Conservation (phyloP, 306 rosid species). For the Vigna reflexopilosa region DNA sequence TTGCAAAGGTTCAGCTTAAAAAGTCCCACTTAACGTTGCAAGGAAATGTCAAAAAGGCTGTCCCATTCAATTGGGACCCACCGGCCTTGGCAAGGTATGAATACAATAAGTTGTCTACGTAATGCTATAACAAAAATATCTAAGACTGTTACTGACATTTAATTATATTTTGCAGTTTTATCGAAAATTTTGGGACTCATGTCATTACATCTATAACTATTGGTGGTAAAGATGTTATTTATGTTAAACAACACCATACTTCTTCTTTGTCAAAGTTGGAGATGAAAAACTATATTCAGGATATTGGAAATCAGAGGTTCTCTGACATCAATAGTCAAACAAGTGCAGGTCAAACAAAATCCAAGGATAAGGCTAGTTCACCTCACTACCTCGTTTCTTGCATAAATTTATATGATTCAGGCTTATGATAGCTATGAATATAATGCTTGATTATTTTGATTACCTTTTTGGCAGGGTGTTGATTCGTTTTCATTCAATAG, state of each 20-base stretch:
- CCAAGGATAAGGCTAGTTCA: constrained; percentile 81
- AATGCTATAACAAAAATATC: constrained; percentile 23
- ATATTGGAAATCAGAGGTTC: constrained; percentile 80
- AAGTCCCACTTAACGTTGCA: constrained; percentile 59
- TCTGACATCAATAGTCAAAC: constrained; percentile 56
- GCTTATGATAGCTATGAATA: constrained; percentile 20
- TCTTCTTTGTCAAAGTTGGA: constrained; percentile 74
- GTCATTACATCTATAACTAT: constrained; percentile 79
- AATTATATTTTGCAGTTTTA: constrained; percentile 65
- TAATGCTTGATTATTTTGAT: constrained; percentile 10
- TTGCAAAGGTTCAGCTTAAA: constrained; percentile 73
- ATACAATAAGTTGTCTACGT: constrained; percentile 27
- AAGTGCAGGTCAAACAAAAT: constrained; percentile 67
- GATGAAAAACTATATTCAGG: constrained; percentile 75
- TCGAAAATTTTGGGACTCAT: constrained; percentile 85
- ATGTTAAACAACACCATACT: constrained; percentile 77
- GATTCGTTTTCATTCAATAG: constrained; percentile 76
- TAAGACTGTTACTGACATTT: constrained; percentile 41
- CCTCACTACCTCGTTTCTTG: constrained; percentile 26
- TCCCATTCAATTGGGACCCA: constrained; percentile 82
- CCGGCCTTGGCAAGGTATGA: constrained; percentile 76
- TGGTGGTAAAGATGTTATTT: constrained; percentile 88
- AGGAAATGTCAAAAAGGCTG: constrained; percentile 68
- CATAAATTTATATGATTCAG: neutral
- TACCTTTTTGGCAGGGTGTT: constrained; percentile 56